Evolutionary conservation across 2,329 filamentous ascomycete species (phyloP).

Genomic region (Phialophora chinensis): DNA sequence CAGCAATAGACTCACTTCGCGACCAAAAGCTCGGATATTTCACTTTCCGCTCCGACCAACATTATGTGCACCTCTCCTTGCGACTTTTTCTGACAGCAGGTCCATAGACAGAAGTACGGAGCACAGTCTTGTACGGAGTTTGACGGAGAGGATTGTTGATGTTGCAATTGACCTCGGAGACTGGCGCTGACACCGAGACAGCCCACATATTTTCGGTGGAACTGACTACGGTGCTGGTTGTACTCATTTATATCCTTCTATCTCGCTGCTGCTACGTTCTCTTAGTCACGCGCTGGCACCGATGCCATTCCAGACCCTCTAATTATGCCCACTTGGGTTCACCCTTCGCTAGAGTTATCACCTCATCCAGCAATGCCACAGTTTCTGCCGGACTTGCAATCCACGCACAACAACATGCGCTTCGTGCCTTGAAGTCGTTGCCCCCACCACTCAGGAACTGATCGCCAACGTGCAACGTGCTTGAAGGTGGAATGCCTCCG

Average conservation of each 20-base stretch:
- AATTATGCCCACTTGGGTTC: constrained; percentile 3
- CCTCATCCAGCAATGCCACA: constrained; percentile 83
- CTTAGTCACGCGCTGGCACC: neutral
- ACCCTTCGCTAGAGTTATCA: constrained; percentile 29
- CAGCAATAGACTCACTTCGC: neutral
- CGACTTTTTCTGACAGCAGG: neutral
- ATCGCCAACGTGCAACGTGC: constrained; percentile 91
- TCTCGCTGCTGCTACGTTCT: neutral
- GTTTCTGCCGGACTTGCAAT: constrained; percentile 93
- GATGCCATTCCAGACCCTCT: neutral
- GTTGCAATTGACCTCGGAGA: neutral
- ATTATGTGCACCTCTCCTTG: neutral
- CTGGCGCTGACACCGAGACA: neutral
- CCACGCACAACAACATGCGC: constrained; percentile 95
- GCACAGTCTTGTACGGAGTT: neutral
- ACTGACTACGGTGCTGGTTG: neutral
- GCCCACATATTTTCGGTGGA: neutral
- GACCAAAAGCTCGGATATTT: neutral
- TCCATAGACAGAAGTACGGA: neutral
- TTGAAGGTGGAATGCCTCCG: constrained; percentile 62
- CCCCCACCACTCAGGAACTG: constrained; percentile 94
- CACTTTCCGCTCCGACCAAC: constrained; percentile 1
- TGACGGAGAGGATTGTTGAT: neutral
- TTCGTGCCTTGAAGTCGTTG: constrained; percentile 95
- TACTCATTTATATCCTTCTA: neutral